Evolutionary conservation across 2,329 filamentous ascomycete genomes (phyloP).

Genomic region (Phialophora expanda): DNA sequence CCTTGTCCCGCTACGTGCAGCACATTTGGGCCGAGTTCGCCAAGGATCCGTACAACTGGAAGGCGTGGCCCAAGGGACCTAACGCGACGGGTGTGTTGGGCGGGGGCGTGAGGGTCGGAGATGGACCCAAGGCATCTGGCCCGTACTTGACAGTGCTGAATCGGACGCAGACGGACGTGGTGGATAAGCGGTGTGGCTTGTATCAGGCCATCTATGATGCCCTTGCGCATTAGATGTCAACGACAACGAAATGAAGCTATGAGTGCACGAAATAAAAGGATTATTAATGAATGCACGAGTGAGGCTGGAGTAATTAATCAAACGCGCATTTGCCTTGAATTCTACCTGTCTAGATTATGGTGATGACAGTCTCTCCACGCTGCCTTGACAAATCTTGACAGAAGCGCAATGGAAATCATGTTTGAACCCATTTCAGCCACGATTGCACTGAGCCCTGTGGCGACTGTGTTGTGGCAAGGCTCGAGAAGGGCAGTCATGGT

Average conservation of each 20-base stretch:
- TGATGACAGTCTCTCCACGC: too few relatives aligned
- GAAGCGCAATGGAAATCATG: too few relatives aligned
- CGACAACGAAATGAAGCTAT: not conserved
- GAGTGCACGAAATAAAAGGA: too few relatives aligned
- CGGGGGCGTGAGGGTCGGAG: constrained; percentile 1
- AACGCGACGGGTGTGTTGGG: constrained; percentile 4
- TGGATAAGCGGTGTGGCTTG: constrained; percentile 11
- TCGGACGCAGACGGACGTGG: constrained; percentile 7
- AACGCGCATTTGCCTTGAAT: too few relatives aligned
- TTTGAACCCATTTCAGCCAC: too few relatives aligned
- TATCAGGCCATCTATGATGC: constrained; percentile 19
- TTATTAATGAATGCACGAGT: not conserved
- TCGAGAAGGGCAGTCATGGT: too few relatives aligned
- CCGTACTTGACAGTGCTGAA: constrained; percentile 10
- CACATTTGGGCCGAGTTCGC: constrained; percentile 41
- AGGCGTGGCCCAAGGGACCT: constrained; percentile 19
- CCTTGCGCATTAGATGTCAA: not conserved
- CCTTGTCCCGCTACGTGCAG: constrained; percentile 40
- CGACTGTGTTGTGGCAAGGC: too few relatives aligned
- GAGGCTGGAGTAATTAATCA: too few relatives aligned
- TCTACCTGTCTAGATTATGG: too few relatives aligned
- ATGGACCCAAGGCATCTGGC: constrained; percentile 8
- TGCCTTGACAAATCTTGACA: too few relatives aligned
- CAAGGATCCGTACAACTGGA: constrained; percentile 37
- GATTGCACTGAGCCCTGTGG: too few relatives aligned